These are phyloP conservation scores for Phaffia rhodozyma DNA, from an alignment of 1,284 basidiomycete species.

Conservation along the genomic window DNA sequence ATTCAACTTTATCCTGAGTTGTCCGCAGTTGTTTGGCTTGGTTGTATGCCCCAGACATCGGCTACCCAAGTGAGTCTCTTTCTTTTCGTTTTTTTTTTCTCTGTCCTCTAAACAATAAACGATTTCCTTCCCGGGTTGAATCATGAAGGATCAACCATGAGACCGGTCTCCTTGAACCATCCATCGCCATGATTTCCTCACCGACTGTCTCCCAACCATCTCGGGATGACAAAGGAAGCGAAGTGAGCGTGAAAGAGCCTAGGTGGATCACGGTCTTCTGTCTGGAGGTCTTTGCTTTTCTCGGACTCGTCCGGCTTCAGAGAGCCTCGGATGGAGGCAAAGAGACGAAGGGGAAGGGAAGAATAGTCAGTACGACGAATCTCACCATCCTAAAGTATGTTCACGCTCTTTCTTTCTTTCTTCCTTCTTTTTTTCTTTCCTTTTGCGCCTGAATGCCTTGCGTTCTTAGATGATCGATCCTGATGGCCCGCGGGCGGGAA, in stretches of 20 bases:
- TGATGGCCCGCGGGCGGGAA: too few species aligned
- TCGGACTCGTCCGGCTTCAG: slow-evolving; percentile 58
- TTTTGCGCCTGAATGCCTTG: background rate
- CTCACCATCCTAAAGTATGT: slow-evolving; percentile 64
- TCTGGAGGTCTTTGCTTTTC: slow-evolving; percentile 46
- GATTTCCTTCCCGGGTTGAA: slow-evolving; percentile 13
- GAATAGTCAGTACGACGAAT: slow-evolving; percentile 61
- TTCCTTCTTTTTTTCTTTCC: background rate
- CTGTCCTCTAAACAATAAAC: too few species aligned
- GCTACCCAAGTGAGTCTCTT: slow-evolving; percentile 59
- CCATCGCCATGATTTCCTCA: slow-evolving; percentile 46
- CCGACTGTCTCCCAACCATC: slow-evolving; percentile 37
- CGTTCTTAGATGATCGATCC: background rate
- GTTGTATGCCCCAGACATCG: slow-evolving; percentile 90
- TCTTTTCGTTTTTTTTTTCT: background rate
- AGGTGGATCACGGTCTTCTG: slow-evolving; percentile 38
- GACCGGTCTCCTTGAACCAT: slow-evolving; percentile 62
- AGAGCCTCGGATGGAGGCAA: slow-evolving; percentile 39
- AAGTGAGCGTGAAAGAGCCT: too few species aligned
- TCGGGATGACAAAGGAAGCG: too few species aligned
- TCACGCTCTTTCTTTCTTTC: background rate
- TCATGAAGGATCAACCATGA: slow-evolving; percentile 53
- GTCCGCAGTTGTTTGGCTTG: slow-evolving; percentile 86
- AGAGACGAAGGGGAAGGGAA: slow-evolving; percentile 9
- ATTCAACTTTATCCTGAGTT: slow-evolving; percentile 91